phyloP scores from a whole-genome alignment of 129 eudicot species.

The Heracleum sosnowskyi region DNA sequence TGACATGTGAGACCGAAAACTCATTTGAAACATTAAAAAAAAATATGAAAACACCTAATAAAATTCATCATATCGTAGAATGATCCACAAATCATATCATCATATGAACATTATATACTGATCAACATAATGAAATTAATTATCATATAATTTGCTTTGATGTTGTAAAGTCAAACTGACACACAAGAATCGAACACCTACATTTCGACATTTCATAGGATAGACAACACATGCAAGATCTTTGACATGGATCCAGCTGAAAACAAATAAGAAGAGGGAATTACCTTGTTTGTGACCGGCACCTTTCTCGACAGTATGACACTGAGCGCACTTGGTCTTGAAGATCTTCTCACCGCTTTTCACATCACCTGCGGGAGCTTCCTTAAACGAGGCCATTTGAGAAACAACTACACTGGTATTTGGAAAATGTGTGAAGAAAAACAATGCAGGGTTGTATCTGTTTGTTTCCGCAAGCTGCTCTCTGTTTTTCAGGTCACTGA shows the following conservation, averaged over 20 bases:
- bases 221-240: too few relatives aligned
- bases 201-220: too few relatives aligned
- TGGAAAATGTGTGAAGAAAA: background rate
- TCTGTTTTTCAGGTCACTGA: background rate
- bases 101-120: background rate
- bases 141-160: background rate
- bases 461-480: background rate
- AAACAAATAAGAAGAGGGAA: background rate
- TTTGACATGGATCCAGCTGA: background rate
- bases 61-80: background rate
- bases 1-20: background rate
- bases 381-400: slow-evolving; percentile 36
- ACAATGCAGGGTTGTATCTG: background rate
- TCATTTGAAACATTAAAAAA: too few relatives aligned
- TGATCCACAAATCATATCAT: background rate
- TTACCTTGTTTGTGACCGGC: slow-evolving; percentile 55
- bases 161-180: too few relatives aligned
- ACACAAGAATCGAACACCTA: too few relatives aligned
- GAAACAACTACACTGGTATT: background rate
- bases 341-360: slow-evolving; percentile 45
- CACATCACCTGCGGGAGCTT: slow-evolving; percentile 38
- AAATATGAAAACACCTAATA: too few relatives aligned
- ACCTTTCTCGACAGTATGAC: slow-evolving; percentile 51
- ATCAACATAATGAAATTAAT: background rate
- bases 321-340: slow-evolving; percentile 52